phyloP scores from a whole-genome alignment of 2,329 filamentous ascomycete genomes.

The Claviceps monticola region DNA sequence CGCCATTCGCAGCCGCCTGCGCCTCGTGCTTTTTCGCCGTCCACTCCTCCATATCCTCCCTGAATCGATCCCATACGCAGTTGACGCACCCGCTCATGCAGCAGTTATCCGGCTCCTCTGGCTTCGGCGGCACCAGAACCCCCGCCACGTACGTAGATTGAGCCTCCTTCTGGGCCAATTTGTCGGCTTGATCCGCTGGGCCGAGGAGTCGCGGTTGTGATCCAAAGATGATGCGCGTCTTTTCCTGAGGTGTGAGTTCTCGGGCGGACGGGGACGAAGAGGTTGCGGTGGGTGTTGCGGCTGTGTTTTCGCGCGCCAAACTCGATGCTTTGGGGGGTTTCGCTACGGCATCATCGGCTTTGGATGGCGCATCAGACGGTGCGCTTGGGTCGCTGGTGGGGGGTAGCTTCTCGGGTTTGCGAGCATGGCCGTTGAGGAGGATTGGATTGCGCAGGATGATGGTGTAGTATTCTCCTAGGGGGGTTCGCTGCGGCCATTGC shows the following conservation, averaged over 20 bases:
- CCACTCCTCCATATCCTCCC: slow-evolving; percentile 90
- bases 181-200: slow-evolving; percentile 52
- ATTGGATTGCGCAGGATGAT: slow-evolving; percentile 35
- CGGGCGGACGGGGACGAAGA: slow-evolving; percentile 12
- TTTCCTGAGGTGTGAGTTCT: slow-evolving; percentile 32
- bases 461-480: slow-evolving; percentile 46
- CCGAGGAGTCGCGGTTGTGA: slow-evolving; percentile 62
- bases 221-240: slow-evolving; percentile 63
- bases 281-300: slow-evolving; percentile 5
- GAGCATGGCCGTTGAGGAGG: slow-evolving; percentile 17
- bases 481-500: slow-evolving; percentile 25
- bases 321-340: slow-evolving; percentile 3
- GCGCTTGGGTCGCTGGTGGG: slow-evolving; percentile 20
- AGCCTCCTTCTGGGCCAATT: slow-evolving; percentile 41
- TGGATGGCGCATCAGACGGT: slow-evolving; percentile 5
- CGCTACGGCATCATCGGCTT: not conserved
- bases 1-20: slow-evolving; percentile 46
- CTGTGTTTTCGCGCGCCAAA: slow-evolving; percentile 1
- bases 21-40: slow-evolving; percentile 51
- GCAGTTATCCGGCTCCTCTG: slow-evolving; percentile 90
- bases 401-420: slow-evolving; percentile 26
- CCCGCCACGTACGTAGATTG: slow-evolving; percentile 58
- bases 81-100: slow-evolving; percentile 98
- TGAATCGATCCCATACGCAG: slow-evolving; percentile 87
- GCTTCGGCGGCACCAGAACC: slow-evolving; percentile 67